phyloP scores from a whole-genome alignment of 768 basidiomycete species.

The Auricularia sp. region DNA sequence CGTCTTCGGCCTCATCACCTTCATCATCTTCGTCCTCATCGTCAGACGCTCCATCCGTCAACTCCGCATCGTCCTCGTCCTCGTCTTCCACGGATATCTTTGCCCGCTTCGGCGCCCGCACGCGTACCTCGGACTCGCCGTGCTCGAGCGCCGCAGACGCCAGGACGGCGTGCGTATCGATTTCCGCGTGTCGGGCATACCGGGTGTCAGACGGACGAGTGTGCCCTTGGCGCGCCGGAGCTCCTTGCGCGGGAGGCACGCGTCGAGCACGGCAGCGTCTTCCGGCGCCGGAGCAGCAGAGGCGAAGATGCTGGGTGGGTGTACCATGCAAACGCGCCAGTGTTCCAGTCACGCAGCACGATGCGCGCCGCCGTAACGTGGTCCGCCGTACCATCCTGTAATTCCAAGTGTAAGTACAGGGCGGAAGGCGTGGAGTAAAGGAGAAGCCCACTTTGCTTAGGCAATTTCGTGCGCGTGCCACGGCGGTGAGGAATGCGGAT shows the following conservation, averaged over 20 bases:
- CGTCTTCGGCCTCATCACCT: constrained; percentile 26
- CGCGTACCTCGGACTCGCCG: constrained; percentile 28
- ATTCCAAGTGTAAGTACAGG: no score
- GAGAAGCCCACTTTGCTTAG: constrained; percentile 36
- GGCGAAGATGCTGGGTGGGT: constrained; percentile 37
- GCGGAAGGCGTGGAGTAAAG: no score
- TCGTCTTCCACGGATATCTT: constrained; percentile 27
- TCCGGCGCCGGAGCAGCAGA: constrained; percentile 24
- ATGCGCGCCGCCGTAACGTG: constrained; percentile 63
- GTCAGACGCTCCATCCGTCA: constrained; percentile 26
- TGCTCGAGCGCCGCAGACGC: constrained; percentile 22
- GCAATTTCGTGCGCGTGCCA: constrained; percentile 67
- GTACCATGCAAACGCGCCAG: constrained; percentile 63
- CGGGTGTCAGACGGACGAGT: constrained; percentile 1
- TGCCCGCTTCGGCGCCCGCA: constrained; percentile 26
- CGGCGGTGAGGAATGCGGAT: constrained; percentile 60
- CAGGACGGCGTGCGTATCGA: constrained; percentile 11
- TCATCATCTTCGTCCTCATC: constrained; percentile 22
- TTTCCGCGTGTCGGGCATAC: constrained; percentile 11
- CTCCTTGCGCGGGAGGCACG: constrained; percentile 11
- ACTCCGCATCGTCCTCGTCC: constrained; percentile 29
- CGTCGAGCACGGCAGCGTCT: constrained; percentile 31
- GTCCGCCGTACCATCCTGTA: constrained; percentile 50
- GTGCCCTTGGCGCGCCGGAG: constrained; percentile 18
- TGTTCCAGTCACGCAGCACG: constrained; percentile 78